Evolutionary conservation across 768 basidiomycete genomes (phyloP).

Genomic region (Auriculariales sp.): DNA sequence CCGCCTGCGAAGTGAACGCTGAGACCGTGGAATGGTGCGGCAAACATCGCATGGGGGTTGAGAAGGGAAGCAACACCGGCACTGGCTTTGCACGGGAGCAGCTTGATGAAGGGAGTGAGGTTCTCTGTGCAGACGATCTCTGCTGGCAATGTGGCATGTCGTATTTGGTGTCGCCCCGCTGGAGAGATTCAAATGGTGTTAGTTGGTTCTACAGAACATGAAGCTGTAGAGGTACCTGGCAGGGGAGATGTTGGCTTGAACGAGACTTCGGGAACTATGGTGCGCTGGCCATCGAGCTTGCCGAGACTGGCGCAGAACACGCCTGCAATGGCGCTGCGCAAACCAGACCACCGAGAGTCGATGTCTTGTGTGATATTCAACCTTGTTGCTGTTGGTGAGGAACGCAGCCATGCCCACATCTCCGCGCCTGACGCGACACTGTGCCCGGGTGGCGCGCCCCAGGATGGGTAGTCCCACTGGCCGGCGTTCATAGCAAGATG

Average conservation of each 20-base stretch:
- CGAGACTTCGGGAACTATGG: conserved; percentile 46
- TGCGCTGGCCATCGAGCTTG: conserved; percentile 58
- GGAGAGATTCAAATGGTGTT: conserved; percentile 23
- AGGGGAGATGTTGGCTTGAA: conserved; percentile 29
- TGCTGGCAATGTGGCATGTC: conserved; percentile 65
- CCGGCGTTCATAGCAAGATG: conserved; percentile 86
- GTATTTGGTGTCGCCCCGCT: conserved; percentile 22
- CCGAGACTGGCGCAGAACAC: conserved; percentile 90
- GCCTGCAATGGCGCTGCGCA: conserved; percentile 82
- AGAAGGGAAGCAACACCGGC: conserved; percentile 75
- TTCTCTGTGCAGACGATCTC: conserved; percentile 97
- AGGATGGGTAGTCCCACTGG: conserved; percentile 75
- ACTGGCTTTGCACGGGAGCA: conserved; percentile 80
- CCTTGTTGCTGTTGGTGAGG: background rate
- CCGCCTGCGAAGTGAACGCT: conserved; percentile 59
- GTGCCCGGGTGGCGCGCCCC: conserved; percentile 67
- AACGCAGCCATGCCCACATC: conserved; percentile 73
- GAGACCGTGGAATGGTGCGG: conserved; percentile 86
- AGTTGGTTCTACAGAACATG: conserved; percentile 17
- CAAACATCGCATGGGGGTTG: conserved; percentile 75
- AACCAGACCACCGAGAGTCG: conserved; percentile 67
- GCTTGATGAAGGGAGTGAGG: conserved; percentile 87
- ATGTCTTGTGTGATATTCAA: conserved; percentile 26
- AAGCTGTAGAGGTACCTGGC: conserved; percentile 36
- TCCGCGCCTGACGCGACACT: conserved; percentile 79